Base-by-base conservation (phyloP, 176 grass and related monocot genomes). In the Triticum monococcum region DNA sequence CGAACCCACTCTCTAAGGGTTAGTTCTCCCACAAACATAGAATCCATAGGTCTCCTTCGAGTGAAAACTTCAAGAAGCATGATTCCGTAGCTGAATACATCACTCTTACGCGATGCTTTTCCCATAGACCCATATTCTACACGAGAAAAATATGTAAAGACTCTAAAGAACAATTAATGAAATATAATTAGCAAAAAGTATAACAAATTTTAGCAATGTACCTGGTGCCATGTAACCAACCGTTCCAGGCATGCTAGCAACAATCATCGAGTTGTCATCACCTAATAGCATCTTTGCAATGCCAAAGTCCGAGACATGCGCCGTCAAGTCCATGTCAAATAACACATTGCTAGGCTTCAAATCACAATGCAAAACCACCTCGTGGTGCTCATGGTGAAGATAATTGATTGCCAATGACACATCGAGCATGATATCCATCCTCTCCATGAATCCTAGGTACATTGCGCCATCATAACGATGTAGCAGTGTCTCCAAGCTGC, bases 241-340 rank as follows among this genome's bases (percentile, higher is more conserved):
- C 4, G 64, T 82, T n/a, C 65, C 65, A 33, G 65, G 65, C 45
- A 67, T 54, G 36, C 64, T 82, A 7, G 80, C 18, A 13, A 46
- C 45, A 12, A 69, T 6, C 32, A 54, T 10, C 14, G 40, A 33
- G 5, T 23, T 68, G 11, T 82, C 45, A 38, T 82, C 62, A n/a
- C 65, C 45, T 33, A 67, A 11, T 26, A 82, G 16, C 25, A 89
- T 36, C 12, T 72, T 89, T 17, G 88, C 30, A 12, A 89, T 85
- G 2, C 88, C 82, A 73, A 89, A 89, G 48, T 89, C 88, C 2
- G 82, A 64, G 48, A 85, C 65, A 48, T 48, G 67, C 25, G 82
- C 88, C 12, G 77, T 75, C 74, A 89, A 80, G 5, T 89, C 72
- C 33, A 26, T 23, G 25, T 75, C 23, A 37, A 57, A 57, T 57